Percentiles rank a stretch among this genome's conserved stretches.
Evolutionary conservation across 345 rosid genomes (phyloP).

Genomic region (Syzygium aromaticum): DNA sequence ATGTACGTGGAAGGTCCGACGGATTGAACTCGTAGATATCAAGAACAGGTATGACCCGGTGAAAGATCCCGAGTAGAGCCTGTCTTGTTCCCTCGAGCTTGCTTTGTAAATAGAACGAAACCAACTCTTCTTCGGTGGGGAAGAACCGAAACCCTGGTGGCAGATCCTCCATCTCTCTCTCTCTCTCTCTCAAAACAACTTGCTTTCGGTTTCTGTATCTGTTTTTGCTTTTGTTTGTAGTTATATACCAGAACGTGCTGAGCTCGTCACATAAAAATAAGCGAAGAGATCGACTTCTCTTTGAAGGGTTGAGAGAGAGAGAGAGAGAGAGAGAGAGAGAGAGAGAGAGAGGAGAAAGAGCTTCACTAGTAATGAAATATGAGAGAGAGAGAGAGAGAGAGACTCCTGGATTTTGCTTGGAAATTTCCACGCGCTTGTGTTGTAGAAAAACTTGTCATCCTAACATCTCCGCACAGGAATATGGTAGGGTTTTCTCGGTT

Average conservation of each 20-base stretch:
- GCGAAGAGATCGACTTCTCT: not conserved
- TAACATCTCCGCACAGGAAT: no score
- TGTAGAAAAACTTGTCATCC: not conserved
- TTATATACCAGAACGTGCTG: not conserved
- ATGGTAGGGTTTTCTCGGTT: not conserved
- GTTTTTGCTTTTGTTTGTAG: not conserved
- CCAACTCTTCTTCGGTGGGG: slow-evolving; percentile 52
- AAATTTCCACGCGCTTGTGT: not conserved
- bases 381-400: not conserved
- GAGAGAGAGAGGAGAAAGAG: not conserved
- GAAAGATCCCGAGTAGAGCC: slow-evolving; percentile 23
- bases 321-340: no score
- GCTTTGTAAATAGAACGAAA: slow-evolving; percentile 30
- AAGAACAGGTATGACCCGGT: slow-evolving; percentile 43
- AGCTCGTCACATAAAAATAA: not conserved
- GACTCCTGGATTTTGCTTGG: not conserved
- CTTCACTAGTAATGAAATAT: not conserved
- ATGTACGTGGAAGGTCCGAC: slow-evolving; percentile 37
- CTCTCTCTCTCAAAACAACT: not conserved
- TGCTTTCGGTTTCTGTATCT: not conserved
- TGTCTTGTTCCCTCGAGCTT: slow-evolving; percentile 23
- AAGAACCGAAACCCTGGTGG: slow-evolving; percentile 51
- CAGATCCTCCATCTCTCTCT: slow-evolving; percentile 5
- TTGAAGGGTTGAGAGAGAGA: not conserved
- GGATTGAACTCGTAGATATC: slow-evolving; percentile 35